Evolutionary conservation across 768 basidiomycete species (phyloP), one percentile per base, ranked within the genome.

Genomic region (Sporobolomyces pararoseus): DNA sequence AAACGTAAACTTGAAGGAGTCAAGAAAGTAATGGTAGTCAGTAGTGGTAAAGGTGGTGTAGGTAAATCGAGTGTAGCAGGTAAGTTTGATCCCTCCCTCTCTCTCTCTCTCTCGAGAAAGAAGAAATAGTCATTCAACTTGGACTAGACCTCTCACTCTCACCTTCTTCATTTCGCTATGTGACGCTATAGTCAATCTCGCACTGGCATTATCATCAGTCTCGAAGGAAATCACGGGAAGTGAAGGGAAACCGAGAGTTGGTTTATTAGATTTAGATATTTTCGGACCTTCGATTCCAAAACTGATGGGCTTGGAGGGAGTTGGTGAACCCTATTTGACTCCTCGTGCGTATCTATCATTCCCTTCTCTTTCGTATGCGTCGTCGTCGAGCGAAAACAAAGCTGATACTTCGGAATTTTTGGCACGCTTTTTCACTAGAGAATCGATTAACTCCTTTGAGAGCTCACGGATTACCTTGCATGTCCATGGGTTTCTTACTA

Each of bases 401-500:
- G n/a, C n/a, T n/a, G n/a, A n/a, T n/a, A n/a, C n/a, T n/a, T n/a
- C n/a, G n/a, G n/a, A n/a, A n/a, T n/a, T n/a, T n/a, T n/a, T n/a
- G n/a, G n/a, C n/a, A n/a, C n/a, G 4, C 1, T 37, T 10, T n/a
- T 1, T 23, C 16, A 35, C 31, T 68, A 90, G 92, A 77, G 42
- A 91, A 91, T 14, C 87, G 88, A 27, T 83, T 98, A 34, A 77
- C 89, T 16, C 95, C 94, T 0, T 80, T 97, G 21, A 83, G 83
- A 25, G 96, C 96, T 76, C 92, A 98, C 78, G 89, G 91, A 19
- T 76, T 97, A 3, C 88, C 89, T 21, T 90, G 89, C 75, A 97
- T 97, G 95, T 96, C 93, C 1, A 96, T 99, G 86, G 95, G 93
- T 4, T 99, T 92, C 78, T 85, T 99, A 17, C 84, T 98, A 19